Base-by-base conservation (phyloP, 345 rosid species). In the Rhizophora apiculata region DNA sequence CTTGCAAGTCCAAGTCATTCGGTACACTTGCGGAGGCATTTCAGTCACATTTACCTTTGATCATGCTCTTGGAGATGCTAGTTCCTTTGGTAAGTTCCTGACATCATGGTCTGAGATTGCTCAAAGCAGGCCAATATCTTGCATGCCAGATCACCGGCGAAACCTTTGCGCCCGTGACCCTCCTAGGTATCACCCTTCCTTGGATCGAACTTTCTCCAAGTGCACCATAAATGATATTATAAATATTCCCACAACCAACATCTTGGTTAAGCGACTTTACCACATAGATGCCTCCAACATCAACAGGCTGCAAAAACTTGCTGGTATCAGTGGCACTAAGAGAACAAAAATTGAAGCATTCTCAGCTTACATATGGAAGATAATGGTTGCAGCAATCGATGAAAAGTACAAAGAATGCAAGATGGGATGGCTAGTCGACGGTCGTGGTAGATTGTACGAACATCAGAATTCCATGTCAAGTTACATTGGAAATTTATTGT, bases 381-480 rank as follows among this genome's bases (percentile, higher is more conserved):
- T 64, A 30, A 81, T 90, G 98, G 96, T 75, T 22, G 78, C 75
- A 4, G 69, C 81, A 27, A 73, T 85, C 19, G 78, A 81, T 68
- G 72, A 75, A 63, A 34, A 70, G 32, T 85, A 87, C 34, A 74
- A 49, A 15, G 79, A 74, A 62, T 89, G 96, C 86, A 89, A 86
- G 82, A 89, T 93, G 96, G 96, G 98, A 29, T 89, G 98, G 93
- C 74, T 90, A 60, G 87, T 93, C 11, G 96, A 90, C 7, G 98
- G 98, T 30, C 74, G 95, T 6, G 73, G 84, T 10, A 82, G 93
- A 74, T 75, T 93, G 10, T 36, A 55, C 8, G 59, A 64, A 63
- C 62, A 63, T 20, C 59, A 51, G 8, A 59, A 5, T 49, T 65
- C 79, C 52, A 75, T 83, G 86, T 79, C 96, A 11, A 79, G 77